A percentile compares a stretch with the other conserved stretches of the same genome.
These are phyloP conservation scores for Phragmites australis DNA, from an alignment of 176 grass and related monocot species.

Conservation along the genomic window DNA sequence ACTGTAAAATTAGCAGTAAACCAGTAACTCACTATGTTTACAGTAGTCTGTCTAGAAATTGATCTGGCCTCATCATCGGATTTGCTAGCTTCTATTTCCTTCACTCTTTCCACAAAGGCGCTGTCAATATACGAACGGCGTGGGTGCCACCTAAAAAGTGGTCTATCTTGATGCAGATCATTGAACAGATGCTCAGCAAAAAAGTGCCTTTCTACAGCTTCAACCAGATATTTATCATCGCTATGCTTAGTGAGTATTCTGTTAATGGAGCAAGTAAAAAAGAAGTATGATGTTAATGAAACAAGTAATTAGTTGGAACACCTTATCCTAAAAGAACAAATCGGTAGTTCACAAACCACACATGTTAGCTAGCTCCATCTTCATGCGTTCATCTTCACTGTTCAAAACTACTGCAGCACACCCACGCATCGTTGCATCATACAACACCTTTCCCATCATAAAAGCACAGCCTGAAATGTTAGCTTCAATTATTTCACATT, in stretches of 20 bases:
- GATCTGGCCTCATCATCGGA: constrained; percentile 1
- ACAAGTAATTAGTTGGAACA: constrained; percentile 29
- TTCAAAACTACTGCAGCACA: not conserved
- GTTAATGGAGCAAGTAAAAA: constrained; percentile 19
- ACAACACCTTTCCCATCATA: not conserved
- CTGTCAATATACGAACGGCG: constrained; percentile 54
- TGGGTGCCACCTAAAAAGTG: constrained; percentile 59
- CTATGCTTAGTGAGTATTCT: constrained; percentile 72
- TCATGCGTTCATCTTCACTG: constrained; percentile 27
- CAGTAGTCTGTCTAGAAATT: constrained; percentile 34
- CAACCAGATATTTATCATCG: constrained; percentile 42
- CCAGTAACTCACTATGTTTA: constrained; percentile 32
- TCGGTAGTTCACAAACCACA: constrained; percentile 21
- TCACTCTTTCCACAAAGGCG: constrained; percentile 36
- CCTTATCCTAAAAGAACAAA: not conserved
- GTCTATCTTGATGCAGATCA: constrained; percentile 70
- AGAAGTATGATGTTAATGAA: constrained; percentile 16
- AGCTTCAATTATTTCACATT: constrained; percentile 25
- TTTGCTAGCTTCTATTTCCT: constrained; percentile 37
- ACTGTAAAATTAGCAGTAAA: constrained; percentile 17
- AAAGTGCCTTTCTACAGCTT: constrained; percentile 57
- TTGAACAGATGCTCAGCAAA: constrained; percentile 72
- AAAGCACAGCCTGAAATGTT: constrained; percentile 27
- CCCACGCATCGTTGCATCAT: not conserved
- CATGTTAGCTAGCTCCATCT: constrained; percentile 53